Percentiles rank a stretch among this genome's conserved stretches.
Conservation (phyloP, 805 yeast species). For the Saitoella complicata region DNA sequence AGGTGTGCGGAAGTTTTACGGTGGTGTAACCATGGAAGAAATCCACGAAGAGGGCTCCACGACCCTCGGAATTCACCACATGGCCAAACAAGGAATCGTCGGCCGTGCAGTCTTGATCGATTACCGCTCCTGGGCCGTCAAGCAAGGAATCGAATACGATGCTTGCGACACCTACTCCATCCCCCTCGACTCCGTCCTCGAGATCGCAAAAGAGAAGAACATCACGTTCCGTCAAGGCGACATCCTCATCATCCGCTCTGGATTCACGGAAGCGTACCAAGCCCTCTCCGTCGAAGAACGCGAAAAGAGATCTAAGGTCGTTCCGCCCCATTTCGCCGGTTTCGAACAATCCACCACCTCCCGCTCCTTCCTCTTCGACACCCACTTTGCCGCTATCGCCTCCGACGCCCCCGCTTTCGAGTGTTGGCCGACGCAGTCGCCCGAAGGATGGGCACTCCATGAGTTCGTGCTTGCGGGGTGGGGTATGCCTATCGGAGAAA, state of each 20-base stretch:
- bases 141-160: constrained; percentile 11
- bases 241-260: constrained; percentile 16
- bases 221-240: constrained; percentile 16
- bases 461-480: constrained; percentile 17
- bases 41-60: constrained; percentile 5
- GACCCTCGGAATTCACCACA: constrained; percentile 12
- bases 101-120: constrained; percentile 19
- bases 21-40: constrained; percentile 11
- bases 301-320: background rate
- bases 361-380: no score
- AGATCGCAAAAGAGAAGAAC: constrained; percentile 11
- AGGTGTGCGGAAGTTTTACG: constrained; percentile 7
- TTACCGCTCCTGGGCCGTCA: constrained; percentile 17
- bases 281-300: constrained; percentile 3
- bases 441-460: constrained; percentile 12
- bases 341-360: no score
- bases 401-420: no score
- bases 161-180: constrained; percentile 13
- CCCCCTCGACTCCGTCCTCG: constrained; percentile 11
- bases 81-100: constrained; percentile 18
- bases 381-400: no score
- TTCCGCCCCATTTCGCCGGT: no score
- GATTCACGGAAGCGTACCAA: constrained; percentile 14
- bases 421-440: no score
- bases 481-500: constrained; percentile 24